Base-by-base conservation (phyloP, 345 rosid species). In the Melaleuca quinquenervia region DNA sequence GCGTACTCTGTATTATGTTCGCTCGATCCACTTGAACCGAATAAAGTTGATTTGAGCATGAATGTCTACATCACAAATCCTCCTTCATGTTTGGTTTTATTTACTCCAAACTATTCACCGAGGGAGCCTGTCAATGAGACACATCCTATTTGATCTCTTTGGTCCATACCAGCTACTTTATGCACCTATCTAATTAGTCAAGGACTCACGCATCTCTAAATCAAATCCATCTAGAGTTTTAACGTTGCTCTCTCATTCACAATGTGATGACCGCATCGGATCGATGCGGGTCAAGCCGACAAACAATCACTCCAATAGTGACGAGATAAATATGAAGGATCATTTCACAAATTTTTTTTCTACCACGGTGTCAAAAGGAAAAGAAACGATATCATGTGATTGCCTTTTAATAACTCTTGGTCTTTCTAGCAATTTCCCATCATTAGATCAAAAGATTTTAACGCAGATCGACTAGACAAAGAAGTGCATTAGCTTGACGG, bases 51-150 rank as follows among this genome's bases (percentile, higher is more conserved):
- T n/a, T n/a, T 26, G 32, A 26, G 7, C 1, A n/a, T 26, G 32
- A 58, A n/a, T 8, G 15, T 58, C n/a, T 58, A n/a, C 0, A 4
- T 58, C 70, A 58, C 5, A 58, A n/a, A 16, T n/a, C 2, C 0
- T 1, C 36, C n/a, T 58, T 58, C 7, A n/a, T n/a, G 70, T n/a
- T 8, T 58, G 70, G 16, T 58, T 58, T 29, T 58, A 32, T 5
- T 70, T 1, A 20, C 9, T 32, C 48, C 22, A 9, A 15, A 64
- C 3, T 6, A 11, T 32, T 27, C 41, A 29, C 18, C 10, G 0
- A 8, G 10, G 11, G 21, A 7, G 10, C 45, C 12, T 7, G 1
- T 60, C 74, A 3, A 29, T 22, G 14, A 7, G 76, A 32, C 45
- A 32, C 11, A 1, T 32, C 21, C 5, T 64, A 64, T 29, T 32